Evolutionary conservation across 2,329 filamentous ascomycete species (phyloP).

Genomic region (Pyrenophora tritici-repentis): DNA sequence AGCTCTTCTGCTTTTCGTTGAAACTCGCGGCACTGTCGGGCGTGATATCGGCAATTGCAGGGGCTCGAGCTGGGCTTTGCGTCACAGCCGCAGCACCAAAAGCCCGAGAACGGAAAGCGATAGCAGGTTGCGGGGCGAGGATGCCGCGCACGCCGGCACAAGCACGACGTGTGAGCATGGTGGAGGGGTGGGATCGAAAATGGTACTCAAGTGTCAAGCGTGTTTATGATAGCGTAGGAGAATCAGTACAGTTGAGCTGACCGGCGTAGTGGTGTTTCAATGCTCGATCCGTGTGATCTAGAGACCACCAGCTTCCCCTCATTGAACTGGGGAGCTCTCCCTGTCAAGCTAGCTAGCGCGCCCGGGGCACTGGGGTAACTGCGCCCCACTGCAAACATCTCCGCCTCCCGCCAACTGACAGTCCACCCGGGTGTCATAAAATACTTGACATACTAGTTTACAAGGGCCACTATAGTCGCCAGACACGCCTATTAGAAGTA

Average conservation of each 20-base stretch:
- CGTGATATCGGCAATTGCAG: conserved; percentile 85
- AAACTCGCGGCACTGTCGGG: conserved; percentile 74
- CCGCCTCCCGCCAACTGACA: background rate
- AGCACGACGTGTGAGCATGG: conserved; percentile 41
- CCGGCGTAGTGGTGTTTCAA: conserved; percentile 7
- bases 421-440: too few relatives aligned
- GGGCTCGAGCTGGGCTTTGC: conserved; percentile 48
- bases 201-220: background rate
- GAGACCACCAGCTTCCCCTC: conserved; percentile 16
- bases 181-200: conserved; percentile 10
- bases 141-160: conserved; percentile 34
- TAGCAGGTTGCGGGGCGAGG: conserved; percentile 21
- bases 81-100: conserved; percentile 35
- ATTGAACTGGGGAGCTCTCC: conserved; percentile 16
- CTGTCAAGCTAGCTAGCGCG: conserved; percentile 20
- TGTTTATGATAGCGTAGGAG: background rate
- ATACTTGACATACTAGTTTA: too few relatives aligned
- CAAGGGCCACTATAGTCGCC: too few relatives aligned
- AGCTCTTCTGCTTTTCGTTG: conserved; percentile 81
- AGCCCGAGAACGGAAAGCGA: conserved; percentile 28
- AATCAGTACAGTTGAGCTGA: background rate
- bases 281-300: background rate
- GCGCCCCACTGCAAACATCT: conserved; percentile 10
- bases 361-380: conserved; percentile 18
- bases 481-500: too few relatives aligned